A percentile compares a stretch with the other conserved stretches of the same genome.
Evolutionary conservation across 2,329 filamentous ascomycete genomes (phyloP).

Genomic region (Tolypocladium capitatum): DNA sequence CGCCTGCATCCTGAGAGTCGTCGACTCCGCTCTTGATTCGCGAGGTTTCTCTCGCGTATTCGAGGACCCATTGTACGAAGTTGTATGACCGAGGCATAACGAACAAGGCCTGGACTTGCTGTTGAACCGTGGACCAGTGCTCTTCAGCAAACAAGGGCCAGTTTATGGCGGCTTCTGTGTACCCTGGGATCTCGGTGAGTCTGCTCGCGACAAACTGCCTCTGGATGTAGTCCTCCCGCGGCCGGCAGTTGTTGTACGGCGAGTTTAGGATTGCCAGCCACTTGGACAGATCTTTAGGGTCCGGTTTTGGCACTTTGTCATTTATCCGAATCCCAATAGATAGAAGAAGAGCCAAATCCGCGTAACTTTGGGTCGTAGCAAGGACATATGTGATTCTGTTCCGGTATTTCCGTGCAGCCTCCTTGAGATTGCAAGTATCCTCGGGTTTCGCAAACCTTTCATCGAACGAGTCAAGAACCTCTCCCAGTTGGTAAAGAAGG

Average conservation of each 20-base stretch:
- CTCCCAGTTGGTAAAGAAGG: neutral
- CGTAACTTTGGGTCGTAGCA: neutral
- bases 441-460: neutral
- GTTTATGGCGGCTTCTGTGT: conserved; percentile 11
- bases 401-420: neutral
- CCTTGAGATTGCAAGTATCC: neutral
- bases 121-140: conserved; percentile 15
- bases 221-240: neutral
- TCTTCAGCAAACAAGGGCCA: conserved; percentile 15
- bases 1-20: conserved; percentile 9
- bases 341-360: neutral
- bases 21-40: conserved; percentile 12
- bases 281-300: neutral
- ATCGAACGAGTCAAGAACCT: neutral
- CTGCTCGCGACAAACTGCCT: neutral
- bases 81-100: conserved; percentile 10
- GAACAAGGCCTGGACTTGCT: conserved; percentile 17
- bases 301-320: neutral
- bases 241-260: conserved; percentile 1
- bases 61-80: conserved; percentile 23
- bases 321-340: neutral
- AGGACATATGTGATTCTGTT: neutral
- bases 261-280: conserved; percentile 2
- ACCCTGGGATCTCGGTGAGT: conserved; percentile 2
- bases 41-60: conserved; percentile 17